phyloP scores from a whole-genome alignment of 306 rosid species.

The Acacia acuminata region DNA sequence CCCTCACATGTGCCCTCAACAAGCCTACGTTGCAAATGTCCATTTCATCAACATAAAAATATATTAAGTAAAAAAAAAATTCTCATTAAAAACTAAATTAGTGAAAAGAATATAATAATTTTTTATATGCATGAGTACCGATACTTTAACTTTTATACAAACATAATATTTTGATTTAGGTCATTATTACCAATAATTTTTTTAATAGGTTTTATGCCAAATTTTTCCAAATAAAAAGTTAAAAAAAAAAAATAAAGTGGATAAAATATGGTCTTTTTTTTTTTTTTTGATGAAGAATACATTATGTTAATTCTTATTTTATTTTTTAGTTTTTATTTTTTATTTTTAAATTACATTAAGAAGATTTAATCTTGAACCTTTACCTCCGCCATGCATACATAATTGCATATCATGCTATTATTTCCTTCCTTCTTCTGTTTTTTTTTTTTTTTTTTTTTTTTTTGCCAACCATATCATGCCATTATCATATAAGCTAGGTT shows the following conservation, averaged over 20 bases:
- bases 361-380: background rate
- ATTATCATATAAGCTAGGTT: background rate
- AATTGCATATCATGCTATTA: background rate
- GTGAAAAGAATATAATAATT: no score
- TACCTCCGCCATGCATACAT: background rate
- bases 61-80: no score
- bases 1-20: constrained; percentile 34
- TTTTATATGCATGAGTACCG: no score
- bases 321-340: background rate
- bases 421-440: no score
- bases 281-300: background rate
- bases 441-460: no score
- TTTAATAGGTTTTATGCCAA: no score
- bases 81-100: no score
- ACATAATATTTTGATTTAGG: no score
- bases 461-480: background rate
- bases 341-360: background rate
- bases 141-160: no score
- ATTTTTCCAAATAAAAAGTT: no score
- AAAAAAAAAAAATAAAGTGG: background rate
- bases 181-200: no score
- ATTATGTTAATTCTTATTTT: background rate
- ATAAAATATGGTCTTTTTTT: background rate
- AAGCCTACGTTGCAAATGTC: background rate
- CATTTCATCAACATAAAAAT: background rate